Conservation (phyloP, 78 protist genomes). For the Goniomonas avonlea region DNA sequence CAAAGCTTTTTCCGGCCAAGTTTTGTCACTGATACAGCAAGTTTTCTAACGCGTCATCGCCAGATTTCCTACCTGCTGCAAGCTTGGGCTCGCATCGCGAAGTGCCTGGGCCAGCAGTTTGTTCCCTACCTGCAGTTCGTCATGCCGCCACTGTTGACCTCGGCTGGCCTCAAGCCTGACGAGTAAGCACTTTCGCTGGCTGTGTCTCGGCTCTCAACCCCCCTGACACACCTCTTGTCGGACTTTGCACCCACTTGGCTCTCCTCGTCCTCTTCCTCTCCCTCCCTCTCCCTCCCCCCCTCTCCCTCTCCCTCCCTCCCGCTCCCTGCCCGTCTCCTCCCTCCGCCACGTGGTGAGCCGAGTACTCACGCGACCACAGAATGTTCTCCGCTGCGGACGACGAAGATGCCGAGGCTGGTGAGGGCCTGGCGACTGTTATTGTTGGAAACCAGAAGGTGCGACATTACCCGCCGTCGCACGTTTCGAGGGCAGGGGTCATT, state of each 20-base stretch:
- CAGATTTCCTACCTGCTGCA: conserved; percentile 53
- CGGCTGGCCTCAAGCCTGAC: conserved; percentile 22
- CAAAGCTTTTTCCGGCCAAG: background rate
- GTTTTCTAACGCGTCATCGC: background rate
- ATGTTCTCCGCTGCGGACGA: background rate
- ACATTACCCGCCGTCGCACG: no score
- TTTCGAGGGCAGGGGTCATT: no score
- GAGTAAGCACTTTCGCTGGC: no score
- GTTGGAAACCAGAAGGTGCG: no score
- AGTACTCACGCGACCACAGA: no score
- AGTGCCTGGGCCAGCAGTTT: conserved; percentile 64
- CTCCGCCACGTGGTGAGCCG: no score
- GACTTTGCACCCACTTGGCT: no score
- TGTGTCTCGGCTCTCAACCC: no score
- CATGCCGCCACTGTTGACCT: conserved; percentile 56
- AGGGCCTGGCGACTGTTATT: no score
- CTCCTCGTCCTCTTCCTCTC: background rate
- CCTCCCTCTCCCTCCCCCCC: background rate
- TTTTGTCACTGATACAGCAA: background rate
- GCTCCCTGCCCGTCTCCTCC: background rate
- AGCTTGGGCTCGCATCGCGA: conserved; percentile 76
- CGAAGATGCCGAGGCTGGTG: conserved; percentile 20
- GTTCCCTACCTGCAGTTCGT: conserved; percentile 61
- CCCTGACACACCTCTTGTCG: no score
- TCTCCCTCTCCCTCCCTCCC: background rate